Percentiles rank a stretch among this genome's conserved stretches.
These are phyloP conservation scores for Coemansia sp. DNA, from an alignment of 192 early-diverging fungal species.

Conservation along the genomic window DNA sequence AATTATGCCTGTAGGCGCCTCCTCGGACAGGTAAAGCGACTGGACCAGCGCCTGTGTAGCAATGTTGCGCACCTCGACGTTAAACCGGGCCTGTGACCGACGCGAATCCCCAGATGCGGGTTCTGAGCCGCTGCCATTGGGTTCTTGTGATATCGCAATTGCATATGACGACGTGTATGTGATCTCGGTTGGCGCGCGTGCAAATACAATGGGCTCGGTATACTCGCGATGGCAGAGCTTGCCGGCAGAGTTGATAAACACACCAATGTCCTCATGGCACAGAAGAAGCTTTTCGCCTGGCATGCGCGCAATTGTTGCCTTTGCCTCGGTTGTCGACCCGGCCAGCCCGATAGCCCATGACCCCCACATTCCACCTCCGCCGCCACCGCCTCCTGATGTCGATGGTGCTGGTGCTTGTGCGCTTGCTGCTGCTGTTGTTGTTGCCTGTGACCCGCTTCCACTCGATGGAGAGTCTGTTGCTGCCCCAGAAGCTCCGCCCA, in stretches of 20 bases:
- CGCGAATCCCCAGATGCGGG: background rate
- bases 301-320: slow-evolving; percentile 48
- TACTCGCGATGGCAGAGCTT: slow-evolving; percentile 49
- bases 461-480: no score
- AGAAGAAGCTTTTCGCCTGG: slow-evolving; percentile 49
- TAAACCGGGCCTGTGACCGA: slow-evolving; percentile 10
- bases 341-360: slow-evolving; percentile 47
- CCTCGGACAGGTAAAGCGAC: slow-evolving; percentile 62
- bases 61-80: slow-evolving; percentile 86
- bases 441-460: no score
- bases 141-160: slow-evolving; percentile 25
- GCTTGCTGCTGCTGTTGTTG: no score
- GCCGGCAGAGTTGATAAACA: slow-evolving; percentile 45
- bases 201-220: slow-evolving; percentile 41
- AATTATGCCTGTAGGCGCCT: slow-evolving; percentile 49
- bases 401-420: slow-evolving; percentile 7
- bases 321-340: slow-evolving; percentile 21
- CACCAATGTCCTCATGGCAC: slow-evolving; percentile 50
- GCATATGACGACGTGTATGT: slow-evolving; percentile 52
- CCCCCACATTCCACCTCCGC: slow-evolving; percentile 46
- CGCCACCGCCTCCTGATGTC: background rate
- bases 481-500: background rate
- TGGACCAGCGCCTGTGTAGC: slow-evolving; percentile 82
- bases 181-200: slow-evolving; percentile 31
- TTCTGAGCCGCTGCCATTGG: background rate